Conservation (phyloP, 345 rosid genomes). For the Crucihimalaya himalaica region DNA sequence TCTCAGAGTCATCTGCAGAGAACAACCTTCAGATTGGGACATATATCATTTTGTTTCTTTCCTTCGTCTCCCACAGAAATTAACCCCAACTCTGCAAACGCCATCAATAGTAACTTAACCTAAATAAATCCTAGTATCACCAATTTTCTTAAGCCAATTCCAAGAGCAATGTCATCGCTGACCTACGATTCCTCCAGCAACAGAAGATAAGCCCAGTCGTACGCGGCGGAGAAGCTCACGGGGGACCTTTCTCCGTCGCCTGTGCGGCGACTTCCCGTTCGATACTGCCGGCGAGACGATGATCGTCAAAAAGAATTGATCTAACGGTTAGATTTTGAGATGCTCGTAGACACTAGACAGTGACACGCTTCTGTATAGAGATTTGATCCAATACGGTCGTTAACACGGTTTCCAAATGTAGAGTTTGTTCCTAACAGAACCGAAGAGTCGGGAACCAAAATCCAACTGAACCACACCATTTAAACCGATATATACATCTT, state of each 20-base stretch:
- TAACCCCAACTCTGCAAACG: not conserved
- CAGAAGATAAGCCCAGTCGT: not conserved
- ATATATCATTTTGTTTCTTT: too few relatives aligned
- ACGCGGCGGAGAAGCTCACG: not conserved
- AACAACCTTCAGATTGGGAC: not conserved
- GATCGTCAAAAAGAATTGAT: conserved; percentile 3
- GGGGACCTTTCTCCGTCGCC: not conserved
- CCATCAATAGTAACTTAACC: not conserved
- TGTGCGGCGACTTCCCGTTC: not conserved
- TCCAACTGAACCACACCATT: too few relatives aligned
- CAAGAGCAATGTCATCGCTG: not conserved
- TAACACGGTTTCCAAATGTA: too few relatives aligned
- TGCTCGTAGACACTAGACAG: not conserved
- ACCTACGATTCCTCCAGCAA: conserved; percentile 13
- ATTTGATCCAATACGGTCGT: not conserved
- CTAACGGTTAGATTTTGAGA: conserved; percentile 12
- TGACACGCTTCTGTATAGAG: not conserved
- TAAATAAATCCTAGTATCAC: not conserved
- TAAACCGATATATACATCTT: too few relatives aligned
- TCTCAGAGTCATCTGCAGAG: not conserved
- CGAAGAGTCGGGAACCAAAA: too few relatives aligned
- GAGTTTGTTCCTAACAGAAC: too few relatives aligned
- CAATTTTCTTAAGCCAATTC: not conserved
- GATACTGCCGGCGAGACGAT: not conserved
- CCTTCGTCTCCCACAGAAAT: too few relatives aligned